phyloP scores from a whole-genome alignment of 257 asterid species.

The Solanum medicagineum region DNA sequence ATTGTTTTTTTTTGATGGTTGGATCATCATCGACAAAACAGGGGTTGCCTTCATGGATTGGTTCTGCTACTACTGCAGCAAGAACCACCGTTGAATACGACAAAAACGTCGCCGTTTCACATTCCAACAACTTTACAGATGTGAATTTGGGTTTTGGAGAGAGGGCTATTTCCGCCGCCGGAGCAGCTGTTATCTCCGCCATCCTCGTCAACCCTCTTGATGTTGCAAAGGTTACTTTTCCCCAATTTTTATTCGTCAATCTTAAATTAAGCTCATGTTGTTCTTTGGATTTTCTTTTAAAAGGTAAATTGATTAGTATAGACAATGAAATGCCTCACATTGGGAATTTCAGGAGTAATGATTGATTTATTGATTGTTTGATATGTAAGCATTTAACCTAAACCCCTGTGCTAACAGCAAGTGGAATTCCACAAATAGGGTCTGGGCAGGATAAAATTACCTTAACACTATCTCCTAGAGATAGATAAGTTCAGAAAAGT shows the following conservation, averaged over 20 bases:
- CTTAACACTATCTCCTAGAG: no score
- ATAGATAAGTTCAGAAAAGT: no score
- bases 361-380: neutral
- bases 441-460: no score
- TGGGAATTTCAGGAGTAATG: neutral
- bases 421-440: no score
- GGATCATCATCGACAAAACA: conserved; percentile 41
- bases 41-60: conserved; percentile 50
- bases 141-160: conserved; percentile 42
- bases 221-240: conserved; percentile 45
- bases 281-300: neutral
- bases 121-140: conserved; percentile 14
- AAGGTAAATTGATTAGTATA: neutral
- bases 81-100: conserved; percentile 32
- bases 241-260: neutral
- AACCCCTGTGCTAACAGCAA: neutral
- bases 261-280: neutral
- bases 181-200: conserved; percentile 71
- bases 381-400: neutral
- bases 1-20: conserved; percentile 11
- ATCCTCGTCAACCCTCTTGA: conserved; percentile 82
- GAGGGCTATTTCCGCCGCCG: conserved; percentile 76
- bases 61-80: conserved; percentile 22
- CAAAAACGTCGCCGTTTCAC: neutral
- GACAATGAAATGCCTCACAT: neutral